Conservation (phyloP, 345 rosid species). For the Carallia brachiata region DNA sequence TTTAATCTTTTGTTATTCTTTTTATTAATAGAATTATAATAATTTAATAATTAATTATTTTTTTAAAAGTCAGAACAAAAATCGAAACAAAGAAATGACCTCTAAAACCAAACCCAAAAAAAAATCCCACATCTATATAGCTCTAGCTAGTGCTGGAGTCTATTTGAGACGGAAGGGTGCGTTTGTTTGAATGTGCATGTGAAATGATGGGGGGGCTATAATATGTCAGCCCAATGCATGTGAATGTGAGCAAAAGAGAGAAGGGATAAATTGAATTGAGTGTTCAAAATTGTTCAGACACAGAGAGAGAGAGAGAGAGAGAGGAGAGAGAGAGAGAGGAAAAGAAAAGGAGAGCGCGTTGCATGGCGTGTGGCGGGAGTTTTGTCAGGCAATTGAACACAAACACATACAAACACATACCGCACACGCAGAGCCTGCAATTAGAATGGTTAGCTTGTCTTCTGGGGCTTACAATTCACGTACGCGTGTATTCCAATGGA, state of each 20-base stretch:
- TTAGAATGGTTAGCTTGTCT: no score
- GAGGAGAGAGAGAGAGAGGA: conserved; percentile 14
- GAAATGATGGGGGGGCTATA: conserved; percentile 39
- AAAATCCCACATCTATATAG: no score
- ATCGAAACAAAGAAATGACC: no score
- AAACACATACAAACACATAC: background rate
- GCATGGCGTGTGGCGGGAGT: conserved; percentile 39
- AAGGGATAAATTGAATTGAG: background rate
- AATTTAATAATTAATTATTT: no score
- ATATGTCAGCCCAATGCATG: conserved; percentile 53
- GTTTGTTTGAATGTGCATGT: conserved; percentile 46
- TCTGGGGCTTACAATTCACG: no score
- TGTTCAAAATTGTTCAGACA: background rate
- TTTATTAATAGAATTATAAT: no score
- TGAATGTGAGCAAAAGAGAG: conserved; percentile 18
- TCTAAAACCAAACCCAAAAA: no score
- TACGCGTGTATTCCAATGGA: no score
- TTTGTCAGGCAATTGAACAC: conserved; percentile 40
- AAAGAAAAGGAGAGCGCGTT: conserved; percentile 27
- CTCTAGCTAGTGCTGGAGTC: background rate
- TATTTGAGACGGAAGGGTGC: background rate
- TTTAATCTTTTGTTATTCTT: no score
- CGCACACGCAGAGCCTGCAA: no score
- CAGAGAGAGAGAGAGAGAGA: background rate
- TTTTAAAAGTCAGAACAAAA: no score